phyloP scores from a whole-genome alignment of 179 eudicot species.

The Silene coronaria region DNA sequence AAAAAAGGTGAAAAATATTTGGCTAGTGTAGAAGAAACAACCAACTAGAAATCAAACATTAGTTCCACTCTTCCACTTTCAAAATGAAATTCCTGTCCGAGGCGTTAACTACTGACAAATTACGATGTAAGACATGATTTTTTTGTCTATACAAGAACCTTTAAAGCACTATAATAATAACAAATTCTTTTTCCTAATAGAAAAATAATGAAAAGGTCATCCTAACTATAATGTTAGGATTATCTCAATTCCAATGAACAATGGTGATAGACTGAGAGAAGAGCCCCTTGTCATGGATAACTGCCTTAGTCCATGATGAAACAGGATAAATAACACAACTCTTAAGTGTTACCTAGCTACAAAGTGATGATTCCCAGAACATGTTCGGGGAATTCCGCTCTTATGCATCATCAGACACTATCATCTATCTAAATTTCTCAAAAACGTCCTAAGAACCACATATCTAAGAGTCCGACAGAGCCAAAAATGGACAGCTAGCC shows the following conservation, averaged over 20 bases:
- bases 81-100: neutral
- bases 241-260: no score
- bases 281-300: no score
- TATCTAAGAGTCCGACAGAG: neutral
- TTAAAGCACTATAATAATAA: neutral
- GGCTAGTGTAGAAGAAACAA: slow-evolving; percentile 17
- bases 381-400: neutral
- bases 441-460: neutral
- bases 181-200: no score
- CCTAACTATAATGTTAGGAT: neutral
- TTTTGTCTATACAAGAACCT: neutral
- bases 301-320: no score
- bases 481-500: neutral
- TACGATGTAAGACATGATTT: neutral
- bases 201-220: neutral
- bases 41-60: slow-evolving; percentile 3
- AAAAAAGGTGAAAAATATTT: slow-evolving; percentile 16
- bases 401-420: neutral
- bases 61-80: neutral
- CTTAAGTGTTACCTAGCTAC: no score
- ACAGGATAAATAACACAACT: no score
- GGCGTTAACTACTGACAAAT: neutral
- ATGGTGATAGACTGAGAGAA: no score
- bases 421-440: neutral
- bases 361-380: neutral